Evolutionary conservation across 1,139 yeast species (phyloP).

Genomic region (Kodamaea anthophila): DNA sequence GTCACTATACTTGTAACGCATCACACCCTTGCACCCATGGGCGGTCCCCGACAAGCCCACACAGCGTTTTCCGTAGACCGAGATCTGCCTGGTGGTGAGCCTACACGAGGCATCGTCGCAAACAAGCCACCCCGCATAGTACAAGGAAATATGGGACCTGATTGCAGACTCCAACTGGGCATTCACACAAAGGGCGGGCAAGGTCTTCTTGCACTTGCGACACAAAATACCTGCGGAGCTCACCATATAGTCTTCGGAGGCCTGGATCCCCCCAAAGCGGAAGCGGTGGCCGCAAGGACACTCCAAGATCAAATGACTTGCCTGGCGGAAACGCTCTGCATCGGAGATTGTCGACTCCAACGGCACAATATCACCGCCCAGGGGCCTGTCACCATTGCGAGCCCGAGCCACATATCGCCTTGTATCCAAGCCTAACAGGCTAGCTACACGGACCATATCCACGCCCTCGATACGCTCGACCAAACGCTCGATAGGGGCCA

Average conservation of each 20-base stretch:
- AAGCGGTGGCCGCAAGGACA: constrained; percentile 64
- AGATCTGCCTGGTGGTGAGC: constrained; percentile 71
- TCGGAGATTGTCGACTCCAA: constrained; percentile 80
- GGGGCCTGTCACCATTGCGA: constrained; percentile 21
- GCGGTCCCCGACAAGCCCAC: constrained; percentile 58
- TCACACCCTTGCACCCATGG: constrained; percentile 75
- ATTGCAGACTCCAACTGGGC: constrained; percentile 70
- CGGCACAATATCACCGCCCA: constrained; percentile 53
- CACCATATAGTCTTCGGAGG: constrained; percentile 53
- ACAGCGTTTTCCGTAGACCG: constrained; percentile 87
- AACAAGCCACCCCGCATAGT: constrained; percentile 78
- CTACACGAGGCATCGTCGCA: constrained; percentile 90
- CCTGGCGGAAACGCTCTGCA: constrained; percentile 69
- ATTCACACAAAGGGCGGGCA: constrained; percentile 52
- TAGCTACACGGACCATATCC: constrained; percentile 74
- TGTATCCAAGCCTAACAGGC: constrained; percentile 71
- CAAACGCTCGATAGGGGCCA: constrained; percentile 87
- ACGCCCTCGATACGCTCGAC: constrained; percentile 83
- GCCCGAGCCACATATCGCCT: constrained; percentile 50
- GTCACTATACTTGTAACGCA: constrained; percentile 73
- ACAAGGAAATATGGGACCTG: constrained; percentile 62
- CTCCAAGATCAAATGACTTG: constrained; percentile 47
- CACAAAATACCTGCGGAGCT: constrained; percentile 72
- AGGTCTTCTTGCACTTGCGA: constrained; percentile 45
- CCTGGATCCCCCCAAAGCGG: constrained; percentile 67